Evolutionary conservation across 495 filamentous ascomycete species (phyloP), one percentile per base, ranked within the genome.

Genomic region (Tuber calosporum): DNA sequence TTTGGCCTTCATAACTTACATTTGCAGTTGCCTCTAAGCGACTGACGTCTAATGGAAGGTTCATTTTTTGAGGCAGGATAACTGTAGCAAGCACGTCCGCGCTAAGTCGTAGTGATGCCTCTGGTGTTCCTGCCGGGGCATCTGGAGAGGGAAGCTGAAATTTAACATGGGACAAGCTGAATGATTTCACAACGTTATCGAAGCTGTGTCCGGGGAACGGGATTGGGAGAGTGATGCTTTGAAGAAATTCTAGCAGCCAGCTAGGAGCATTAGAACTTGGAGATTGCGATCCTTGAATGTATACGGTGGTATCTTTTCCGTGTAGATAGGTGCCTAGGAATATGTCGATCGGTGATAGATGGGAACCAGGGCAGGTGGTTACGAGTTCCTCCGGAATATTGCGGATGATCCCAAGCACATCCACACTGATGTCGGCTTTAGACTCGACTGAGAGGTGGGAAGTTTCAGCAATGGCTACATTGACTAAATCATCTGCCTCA

Each of bases 331-430:
- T 88, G 22, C 87, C 88, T 39, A 99, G 85, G 26, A 99, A 84
- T n/a, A 87, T 83, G 79, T 99, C 95, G 70, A 99, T 85, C 1
- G 95, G 94, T 0, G 95, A 97, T 19, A 87, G 88, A 26, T 89
- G 83, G 13, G 88, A 88, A 66, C 89, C 85, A 0, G 95, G 95
- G 75, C 95, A 99, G 34, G 83, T 83, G 9, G 82, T 85, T 15
- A 88, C 91, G 39, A 99, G 84, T 26, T 87, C 82, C 48, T 91
- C 86, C 4, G 95, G 91, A 17, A 99, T 83, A 66, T 89, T 84
- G 37, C 84, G 85, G 67, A 97, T 86, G 45, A 92, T 79, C 2
- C 90, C 92, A 40, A 86, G 85, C 19, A 91, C 89, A 72, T 90
- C 85, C 48, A 93, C 85, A n/a, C 84, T 81, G 30, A 94, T 88